Evolutionary conservation across 2,329 filamentous ascomycete species (phyloP).

Genomic region (Bipolaris cookei): DNA sequence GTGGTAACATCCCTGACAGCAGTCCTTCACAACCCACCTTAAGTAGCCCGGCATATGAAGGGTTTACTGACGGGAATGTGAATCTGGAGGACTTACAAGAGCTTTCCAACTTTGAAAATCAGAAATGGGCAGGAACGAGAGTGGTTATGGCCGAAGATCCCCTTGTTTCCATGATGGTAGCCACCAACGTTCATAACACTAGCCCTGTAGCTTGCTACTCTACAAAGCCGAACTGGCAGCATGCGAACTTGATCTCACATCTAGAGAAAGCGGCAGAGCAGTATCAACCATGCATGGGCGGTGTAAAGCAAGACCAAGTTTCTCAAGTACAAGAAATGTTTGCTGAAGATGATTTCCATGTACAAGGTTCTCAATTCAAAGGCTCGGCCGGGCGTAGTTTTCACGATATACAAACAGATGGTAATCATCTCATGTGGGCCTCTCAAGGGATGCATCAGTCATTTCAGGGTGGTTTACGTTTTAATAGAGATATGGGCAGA

Average conservation of each 20-base stretch:
- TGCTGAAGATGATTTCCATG: slow-evolving; percentile 3
- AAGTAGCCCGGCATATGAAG: slow-evolving; percentile 32
- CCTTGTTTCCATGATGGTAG: slow-evolving; percentile 9
- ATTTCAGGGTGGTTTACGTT: slow-evolving; percentile 30
- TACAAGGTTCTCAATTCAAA: slow-evolving; percentile 5
- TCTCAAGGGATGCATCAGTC: slow-evolving; percentile 36
- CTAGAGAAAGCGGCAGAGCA: slow-evolving; percentile 34
- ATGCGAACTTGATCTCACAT: slow-evolving; percentile 26
- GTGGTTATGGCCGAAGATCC: slow-evolving; percentile 20
- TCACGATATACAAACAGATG: slow-evolving; percentile 16
- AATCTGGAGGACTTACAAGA: slow-evolving; percentile 1
- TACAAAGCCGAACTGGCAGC: slow-evolving; percentile 32
- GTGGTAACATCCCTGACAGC: slow-evolving; percentile 48
- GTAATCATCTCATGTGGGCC: slow-evolving; percentile 32
- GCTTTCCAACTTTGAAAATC: slow-evolving; percentile 28
- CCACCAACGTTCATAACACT: slow-evolving; percentile 9
- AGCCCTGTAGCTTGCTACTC: slow-evolving; percentile 26
- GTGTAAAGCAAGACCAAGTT: neutral
- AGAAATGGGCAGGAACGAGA: slow-evolving; percentile 21
- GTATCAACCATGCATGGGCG: slow-evolving; percentile 12
- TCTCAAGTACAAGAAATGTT: slow-evolving; percentile 8
- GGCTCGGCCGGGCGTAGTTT: slow-evolving; percentile 21
- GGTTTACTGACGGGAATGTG: slow-evolving; percentile 8
- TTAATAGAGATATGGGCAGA: neutral
- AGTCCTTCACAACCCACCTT: slow-evolving; percentile 46